Conservation (phyloP, 257 asterid species). For the Scutellaria minor region DNA sequence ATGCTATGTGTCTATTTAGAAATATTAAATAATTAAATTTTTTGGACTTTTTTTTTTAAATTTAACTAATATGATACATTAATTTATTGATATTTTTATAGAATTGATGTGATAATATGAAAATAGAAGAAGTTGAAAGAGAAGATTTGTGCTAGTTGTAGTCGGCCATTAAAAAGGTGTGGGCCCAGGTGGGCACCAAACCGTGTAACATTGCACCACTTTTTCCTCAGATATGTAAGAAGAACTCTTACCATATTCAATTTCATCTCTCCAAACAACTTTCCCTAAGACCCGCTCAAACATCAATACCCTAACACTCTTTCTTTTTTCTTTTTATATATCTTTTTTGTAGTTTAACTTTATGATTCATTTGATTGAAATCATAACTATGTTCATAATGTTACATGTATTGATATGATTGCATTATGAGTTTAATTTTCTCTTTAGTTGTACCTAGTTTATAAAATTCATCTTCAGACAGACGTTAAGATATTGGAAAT, state of each 20-base stretch:
- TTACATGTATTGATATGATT: not conserved
- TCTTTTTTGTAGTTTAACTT: not conserved
- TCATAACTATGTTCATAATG: not conserved
- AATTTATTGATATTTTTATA: too few relatives aligned
- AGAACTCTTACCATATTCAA: slow-evolving; percentile 37
- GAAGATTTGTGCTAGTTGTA: slow-evolving; percentile 1
- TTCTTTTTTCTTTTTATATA: not conserved
- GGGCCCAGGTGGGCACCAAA: slow-evolving; percentile 60
- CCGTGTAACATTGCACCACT: slow-evolving; percentile 47
- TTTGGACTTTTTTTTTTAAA: too few relatives aligned
- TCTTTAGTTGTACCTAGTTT: too few relatives aligned
- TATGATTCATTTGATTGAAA: not conserved
- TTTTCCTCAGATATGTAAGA: slow-evolving; percentile 39
- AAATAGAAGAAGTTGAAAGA: not conserved
- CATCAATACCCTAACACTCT: not conserved
- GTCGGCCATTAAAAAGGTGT: slow-evolving; percentile 51
- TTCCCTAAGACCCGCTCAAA: slow-evolving; percentile 46
- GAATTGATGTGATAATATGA: too few relatives aligned
- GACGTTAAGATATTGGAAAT: too few relatives aligned
- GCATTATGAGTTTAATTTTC: too few relatives aligned
- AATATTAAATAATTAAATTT: too few relatives aligned
- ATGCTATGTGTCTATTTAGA: too few relatives aligned
- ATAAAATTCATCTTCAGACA: too few relatives aligned
- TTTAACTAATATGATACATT: too few relatives aligned
- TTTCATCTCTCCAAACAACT: slow-evolving; percentile 5